Base-by-base conservation (phyloP, 352 stramenopile species). In the Phytopythium litorale region DNA sequence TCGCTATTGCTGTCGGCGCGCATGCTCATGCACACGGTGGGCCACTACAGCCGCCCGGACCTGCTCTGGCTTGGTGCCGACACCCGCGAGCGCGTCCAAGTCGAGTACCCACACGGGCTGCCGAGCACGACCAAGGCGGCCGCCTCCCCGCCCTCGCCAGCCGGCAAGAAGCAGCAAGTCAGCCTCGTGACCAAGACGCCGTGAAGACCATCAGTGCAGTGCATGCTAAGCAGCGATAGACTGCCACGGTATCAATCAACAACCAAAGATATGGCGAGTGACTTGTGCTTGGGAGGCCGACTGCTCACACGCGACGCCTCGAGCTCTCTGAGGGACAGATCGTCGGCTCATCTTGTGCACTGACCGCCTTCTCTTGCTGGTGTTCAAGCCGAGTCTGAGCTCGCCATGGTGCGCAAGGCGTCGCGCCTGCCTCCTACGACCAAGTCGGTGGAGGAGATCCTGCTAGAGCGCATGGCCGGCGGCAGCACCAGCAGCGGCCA, bases 381-480 rank as follows among this genome's bases (percentile, higher is more conserved):
- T n/a, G 11, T 16, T 18, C 37, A 43, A 43, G 12, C 37, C 37
- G 3, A 40, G 35, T 40, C 35, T 40, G 18, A 46, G 21, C 21
- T 37, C 56, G 49, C 40, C 13, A 91, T 93, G 81, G 80, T 90
- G 64, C 74, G 80, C 5, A 87, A 84, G 57, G 71, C 75, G 23
- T 77, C 74, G 19, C 72, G 71, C 0, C 71, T 93, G 56, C 64
- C 75, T n/a, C 73, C 84, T 5, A 76, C 71, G 38, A 66, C 68
- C 58, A 84, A 69, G 64, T 89, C 80, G 4, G 66, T 93, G 43
- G 84, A 93, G 62, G 81, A 93, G 59, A 68, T 93, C 21, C 40
- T 93, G 49, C 65, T 91, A 12, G 62, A 76, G 19, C 77, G 84
- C 15, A 70, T 85, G 40, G 73, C 70, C 5, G 73, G 70, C 30